Evolutionary conservation across 345 rosid species (phyloP), one percentile per base, ranked within the genome.

Genomic region (Aquilaria sinensis): DNA sequence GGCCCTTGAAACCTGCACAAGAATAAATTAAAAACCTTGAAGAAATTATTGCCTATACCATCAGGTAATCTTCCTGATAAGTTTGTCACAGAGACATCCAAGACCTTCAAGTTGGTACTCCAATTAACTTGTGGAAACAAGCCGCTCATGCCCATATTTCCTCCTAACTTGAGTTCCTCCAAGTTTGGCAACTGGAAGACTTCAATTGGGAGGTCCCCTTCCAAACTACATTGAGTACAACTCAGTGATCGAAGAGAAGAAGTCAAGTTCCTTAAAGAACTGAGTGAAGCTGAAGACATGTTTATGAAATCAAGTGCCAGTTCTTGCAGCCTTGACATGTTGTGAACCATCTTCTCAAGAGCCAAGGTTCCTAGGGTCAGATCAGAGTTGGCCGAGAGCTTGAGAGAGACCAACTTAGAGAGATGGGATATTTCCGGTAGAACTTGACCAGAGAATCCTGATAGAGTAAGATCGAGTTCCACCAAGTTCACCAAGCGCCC

Each of bases 361-460:
- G 47, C 31, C 54, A 0, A 10, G 1, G 46, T n/a, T 10, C 50
- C 52, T 4, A 64, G 31, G 12, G 0, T 23, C 10, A 15, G n/a
- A n/a, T 12, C 5, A 14, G 0, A 2, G 51, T 31, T 53, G 0
- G 3, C 1, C 12, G 67, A 65, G 34, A 74, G 59, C 41, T 74
- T 68, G 63, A 74, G 63, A 11, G 63, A 52, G 61, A 62, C 31
- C 29, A 74, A 58, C 16, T 62, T 52, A 6, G 67, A 53, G 8
- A 47, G 47, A 14, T n/a, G 64, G 43, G 57, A 50, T 16, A 69
- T 5, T 64, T 69, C 51, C 33, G 14, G 2, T 0, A 62, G 70
- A 11, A 71, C 12, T 0, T 1, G 8, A 3, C 78, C 70, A 29
- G 31, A 1, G 14, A 76, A 49, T 1, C 0, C 1, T 0, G 75